These are phyloP conservation scores for Friedmanniomyces endolithicus DNA, from an alignment of 495 filamentous ascomycete genomes.

Conservation along the genomic window DNA sequence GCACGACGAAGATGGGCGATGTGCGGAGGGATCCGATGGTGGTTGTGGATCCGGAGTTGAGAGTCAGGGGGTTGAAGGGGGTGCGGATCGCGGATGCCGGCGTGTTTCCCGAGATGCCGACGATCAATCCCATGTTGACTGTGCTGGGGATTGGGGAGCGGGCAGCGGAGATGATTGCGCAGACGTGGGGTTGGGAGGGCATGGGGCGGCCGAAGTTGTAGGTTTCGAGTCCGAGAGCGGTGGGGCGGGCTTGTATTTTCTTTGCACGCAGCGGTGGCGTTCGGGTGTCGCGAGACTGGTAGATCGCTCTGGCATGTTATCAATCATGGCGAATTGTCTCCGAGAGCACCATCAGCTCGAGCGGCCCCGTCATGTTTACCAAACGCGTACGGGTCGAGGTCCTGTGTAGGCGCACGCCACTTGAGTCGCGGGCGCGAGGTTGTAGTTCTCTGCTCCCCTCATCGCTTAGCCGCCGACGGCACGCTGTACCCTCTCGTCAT, in stretches of 20 bases:
- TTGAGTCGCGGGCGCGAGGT: not conserved
- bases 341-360: too few species aligned
- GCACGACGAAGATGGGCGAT: constrained; percentile 80
- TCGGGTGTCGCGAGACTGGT: too few species aligned
- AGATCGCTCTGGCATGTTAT: too few species aligned
- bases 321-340: too few species aligned
- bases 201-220: constrained; percentile 19
- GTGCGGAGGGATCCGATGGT: constrained; percentile 47
- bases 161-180: constrained; percentile 51
- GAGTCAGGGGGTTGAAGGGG: constrained; percentile 44
- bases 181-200: constrained; percentile 47
- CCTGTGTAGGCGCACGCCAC: too few species aligned
- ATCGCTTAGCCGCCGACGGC: constrained; percentile 31
- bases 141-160: constrained; percentile 53
- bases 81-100: constrained; percentile 55
- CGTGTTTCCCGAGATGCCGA: constrained; percentile 56
- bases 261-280: too few species aligned
- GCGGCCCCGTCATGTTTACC: too few species aligned
- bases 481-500: constrained; percentile 67
- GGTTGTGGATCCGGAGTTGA: constrained; percentile 49
- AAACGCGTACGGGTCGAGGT: too few species aligned
- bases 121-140: constrained; percentile 56
- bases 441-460: not conserved
- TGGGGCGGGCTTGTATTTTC: too few species aligned
- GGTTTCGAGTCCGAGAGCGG: not conserved